Evolutionary conservation across 257 asterid genomes (phyloP).

Genomic region (Haberlea rhodopensis): DNA sequence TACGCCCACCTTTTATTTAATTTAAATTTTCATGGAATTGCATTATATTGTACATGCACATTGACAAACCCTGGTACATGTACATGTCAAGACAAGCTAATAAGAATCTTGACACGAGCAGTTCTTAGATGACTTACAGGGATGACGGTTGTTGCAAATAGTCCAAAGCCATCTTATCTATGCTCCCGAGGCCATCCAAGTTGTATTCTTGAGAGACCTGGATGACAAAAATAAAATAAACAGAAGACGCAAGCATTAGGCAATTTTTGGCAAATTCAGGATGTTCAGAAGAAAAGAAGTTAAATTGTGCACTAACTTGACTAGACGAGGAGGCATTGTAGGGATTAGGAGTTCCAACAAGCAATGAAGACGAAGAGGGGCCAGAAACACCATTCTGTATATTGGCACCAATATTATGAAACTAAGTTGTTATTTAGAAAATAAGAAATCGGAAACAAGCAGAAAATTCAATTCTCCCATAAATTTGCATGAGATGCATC

Average conservation of each 20-base stretch:
- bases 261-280: not conserved
- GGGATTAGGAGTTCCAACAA: constrained; percentile 27
- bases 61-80: constrained; percentile 9
- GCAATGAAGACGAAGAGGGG: constrained; percentile 30
- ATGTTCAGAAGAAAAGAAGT: not conserved
- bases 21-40: not conserved
- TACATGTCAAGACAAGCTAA: constrained; percentile 1
- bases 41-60: not conserved
- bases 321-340: constrained; percentile 35
- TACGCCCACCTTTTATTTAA: not conserved
- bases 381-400: constrained; percentile 39
- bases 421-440: constrained; percentile 7
- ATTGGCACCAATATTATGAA: constrained; percentile 21
- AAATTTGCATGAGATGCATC: constrained; percentile 18
- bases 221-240: constrained; percentile 11
- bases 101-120: constrained; percentile 6
- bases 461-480: constrained; percentile 12
- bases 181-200: constrained; percentile 64
- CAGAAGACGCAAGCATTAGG: constrained; percentile 16
- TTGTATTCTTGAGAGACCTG: constrained; percentile 61
- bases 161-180: constrained; percentile 64
- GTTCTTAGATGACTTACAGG: constrained; percentile 45
- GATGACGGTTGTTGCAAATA: constrained; percentile 61
- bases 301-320: constrained; percentile 48
- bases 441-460: not conserved